Conservation (phyloP, 768 basidiomycete genomes). For the Hygrocybe coccinea region DNA sequence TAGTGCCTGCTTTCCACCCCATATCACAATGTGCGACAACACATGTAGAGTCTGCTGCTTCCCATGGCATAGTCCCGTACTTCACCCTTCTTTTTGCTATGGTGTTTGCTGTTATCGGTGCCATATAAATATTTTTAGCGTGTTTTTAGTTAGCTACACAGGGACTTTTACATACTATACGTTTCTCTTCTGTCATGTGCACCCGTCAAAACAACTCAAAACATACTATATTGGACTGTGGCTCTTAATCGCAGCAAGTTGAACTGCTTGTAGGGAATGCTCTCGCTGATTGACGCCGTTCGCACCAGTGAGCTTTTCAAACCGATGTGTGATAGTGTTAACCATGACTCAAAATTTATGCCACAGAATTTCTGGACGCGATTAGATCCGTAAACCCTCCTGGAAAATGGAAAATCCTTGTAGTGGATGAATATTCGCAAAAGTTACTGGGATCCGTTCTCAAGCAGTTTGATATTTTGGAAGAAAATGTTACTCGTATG, state of each 20-base stretch:
- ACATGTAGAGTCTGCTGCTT: background rate
- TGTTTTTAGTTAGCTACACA: background rate
- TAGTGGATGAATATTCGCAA: slow-evolving; percentile 91
- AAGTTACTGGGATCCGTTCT: slow-evolving; percentile 77
- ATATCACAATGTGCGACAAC: background rate
- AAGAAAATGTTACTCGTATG: slow-evolving; percentile 95
- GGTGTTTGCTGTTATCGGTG: background rate
- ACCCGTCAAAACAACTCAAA: background rate
- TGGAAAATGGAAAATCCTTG: slow-evolving; percentile 93
- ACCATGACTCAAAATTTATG: background rate
- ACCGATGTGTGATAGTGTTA: background rate
- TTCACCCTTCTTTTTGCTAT: background rate
- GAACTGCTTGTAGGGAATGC: slow-evolving; percentile 22
- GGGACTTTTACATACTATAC: background rate
- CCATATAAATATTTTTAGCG: background rate
- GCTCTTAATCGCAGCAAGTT: background rate
- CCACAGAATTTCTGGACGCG: slow-evolving; percentile 77
- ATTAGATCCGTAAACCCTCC: slow-evolving; percentile 84
- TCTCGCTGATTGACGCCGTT: slow-evolving; percentile 41
- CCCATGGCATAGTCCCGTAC: background rate
- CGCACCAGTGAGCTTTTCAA: slow-evolving; percentile 35
- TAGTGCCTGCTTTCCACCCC: slow-evolving; percentile 42
- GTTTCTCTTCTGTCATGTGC: background rate
- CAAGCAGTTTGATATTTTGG: slow-evolving; percentile 89
- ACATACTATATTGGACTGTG: background rate